Evolutionary conservation across 306 rosid genomes (phyloP).

Genomic region (Citrullus colocynthis): DNA sequence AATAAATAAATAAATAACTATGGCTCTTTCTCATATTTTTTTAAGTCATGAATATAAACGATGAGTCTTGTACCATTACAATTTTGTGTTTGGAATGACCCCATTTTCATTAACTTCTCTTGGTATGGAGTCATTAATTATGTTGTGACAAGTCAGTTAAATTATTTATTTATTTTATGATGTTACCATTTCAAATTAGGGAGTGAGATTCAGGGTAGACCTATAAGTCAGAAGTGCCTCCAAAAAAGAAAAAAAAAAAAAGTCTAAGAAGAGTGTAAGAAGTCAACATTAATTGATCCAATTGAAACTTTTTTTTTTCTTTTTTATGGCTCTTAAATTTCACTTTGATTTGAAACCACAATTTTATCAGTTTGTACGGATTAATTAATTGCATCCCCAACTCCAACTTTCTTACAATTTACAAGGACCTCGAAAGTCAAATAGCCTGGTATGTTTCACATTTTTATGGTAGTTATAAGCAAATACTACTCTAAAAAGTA

Average conservation of each 20-base stretch:
- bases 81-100: background rate
- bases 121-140: slow-evolving; percentile 6
- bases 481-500: no score
- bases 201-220: background rate
- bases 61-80: background rate
- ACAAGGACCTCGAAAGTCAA: background rate
- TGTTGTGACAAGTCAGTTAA: background rate
- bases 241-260: no score
- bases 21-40: background rate
- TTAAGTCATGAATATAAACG: no score
- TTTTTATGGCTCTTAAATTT: background rate
- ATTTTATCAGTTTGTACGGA: background rate
- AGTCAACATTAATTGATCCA: background rate
- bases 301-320: background rate
- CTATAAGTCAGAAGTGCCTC: background rate
- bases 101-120: background rate
- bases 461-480: background rate
- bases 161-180: background rate
- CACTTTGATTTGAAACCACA: background rate
- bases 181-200: background rate
- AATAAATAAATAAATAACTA: no score
- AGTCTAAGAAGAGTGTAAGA: background rate
- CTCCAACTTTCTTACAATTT: background rate
- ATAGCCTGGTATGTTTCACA: background rate
- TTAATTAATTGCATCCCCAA: background rate